phyloP scores from a whole-genome alignment of 345 rosid genomes.

The Boechera stricta region DNA sequence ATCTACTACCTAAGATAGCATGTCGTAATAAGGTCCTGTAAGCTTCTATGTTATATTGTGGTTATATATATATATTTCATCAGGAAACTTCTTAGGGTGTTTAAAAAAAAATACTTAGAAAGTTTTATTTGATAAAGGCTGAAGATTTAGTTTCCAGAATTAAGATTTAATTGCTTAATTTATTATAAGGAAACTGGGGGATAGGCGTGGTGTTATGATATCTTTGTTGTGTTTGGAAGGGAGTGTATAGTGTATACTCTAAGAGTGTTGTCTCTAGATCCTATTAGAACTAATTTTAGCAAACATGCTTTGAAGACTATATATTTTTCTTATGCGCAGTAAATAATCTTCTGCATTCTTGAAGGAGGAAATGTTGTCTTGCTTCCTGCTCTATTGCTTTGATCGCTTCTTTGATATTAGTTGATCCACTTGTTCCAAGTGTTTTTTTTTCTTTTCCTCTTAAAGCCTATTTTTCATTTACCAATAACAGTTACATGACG shows the following conservation, averaged over 20 bases:
- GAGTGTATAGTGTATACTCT: conserved; percentile 17
- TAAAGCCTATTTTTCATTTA: too few species aligned
- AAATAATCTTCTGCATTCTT: neutral
- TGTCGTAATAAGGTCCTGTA: conserved; percentile 3
- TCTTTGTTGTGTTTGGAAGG: conserved; percentile 1
- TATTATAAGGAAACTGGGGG: neutral
- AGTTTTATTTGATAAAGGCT: neutral
- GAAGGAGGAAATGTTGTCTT: conserved; percentile 4
- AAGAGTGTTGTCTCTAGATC: neutral
- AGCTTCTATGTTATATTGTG: conserved; percentile 16
- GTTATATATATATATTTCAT: neutral
- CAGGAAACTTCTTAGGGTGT: neutral
- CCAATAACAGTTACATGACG: too few species aligned
- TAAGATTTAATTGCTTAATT: conserved; percentile 1
- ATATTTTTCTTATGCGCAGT: neutral
- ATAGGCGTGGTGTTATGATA: neutral
- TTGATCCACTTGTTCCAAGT: too few species aligned
- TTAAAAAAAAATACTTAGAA: too few species aligned
- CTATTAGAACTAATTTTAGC: neutral
- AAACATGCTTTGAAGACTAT: neutral
- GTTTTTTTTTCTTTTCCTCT: too few species aligned
- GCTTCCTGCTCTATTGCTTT: conserved; percentile 1
- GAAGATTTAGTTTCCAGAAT: neutral
- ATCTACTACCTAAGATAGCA: conserved; percentile 22
- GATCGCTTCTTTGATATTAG: neutral